Conservation (phyloP, 495 filamentous ascomycete genomes). For the Aspergillus conjunctus region DNA sequence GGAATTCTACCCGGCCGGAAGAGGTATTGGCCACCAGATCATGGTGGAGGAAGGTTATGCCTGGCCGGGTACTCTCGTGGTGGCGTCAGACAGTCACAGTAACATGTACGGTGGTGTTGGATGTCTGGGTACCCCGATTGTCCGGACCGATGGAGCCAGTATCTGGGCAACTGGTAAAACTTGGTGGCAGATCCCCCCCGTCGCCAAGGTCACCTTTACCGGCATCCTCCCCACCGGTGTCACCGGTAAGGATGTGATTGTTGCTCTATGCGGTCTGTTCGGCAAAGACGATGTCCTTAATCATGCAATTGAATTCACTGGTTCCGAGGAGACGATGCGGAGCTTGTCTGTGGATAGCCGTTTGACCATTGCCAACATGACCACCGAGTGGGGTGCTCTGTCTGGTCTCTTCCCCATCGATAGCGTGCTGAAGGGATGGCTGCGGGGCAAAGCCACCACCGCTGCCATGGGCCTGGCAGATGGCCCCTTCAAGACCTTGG, state of each 20-base stretch:
- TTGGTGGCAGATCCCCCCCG: constrained; percentile 89
- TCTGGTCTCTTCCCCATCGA: constrained; percentile 87
- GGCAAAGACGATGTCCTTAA: constrained; percentile 90
- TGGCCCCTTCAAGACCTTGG: constrained; percentile 39
- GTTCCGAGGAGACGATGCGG: constrained; percentile 72
- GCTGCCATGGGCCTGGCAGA: constrained; percentile 57
- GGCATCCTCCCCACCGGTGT: constrained; percentile 78
- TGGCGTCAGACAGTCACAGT: constrained; percentile 81
- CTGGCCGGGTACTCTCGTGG: constrained; percentile 81
- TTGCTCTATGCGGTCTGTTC: constrained; percentile 85
- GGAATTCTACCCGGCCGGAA: constrained; percentile 79
- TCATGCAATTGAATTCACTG: constrained; percentile 88
- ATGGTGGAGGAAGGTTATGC: constrained; percentile 85
- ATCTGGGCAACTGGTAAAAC: constrained; percentile 85
- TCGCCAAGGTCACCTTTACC: constrained; percentile 77
- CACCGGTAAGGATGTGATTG: constrained; percentile 93
- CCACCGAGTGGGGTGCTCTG: constrained; percentile 91
- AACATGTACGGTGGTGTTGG: constrained; percentile 91
- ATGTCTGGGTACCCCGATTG: constrained; percentile 77
- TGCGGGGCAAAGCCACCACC: constrained; percentile 72
- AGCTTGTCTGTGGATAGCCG: constrained; percentile 77
- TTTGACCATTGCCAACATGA: constrained; percentile 91
- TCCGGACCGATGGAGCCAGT: constrained; percentile 81
- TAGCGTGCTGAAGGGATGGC: constrained; percentile 68
- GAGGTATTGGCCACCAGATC: constrained; percentile 88